Evolutionary conservation across 2,329 filamentous ascomycete genomes (phyloP), one percentile per base, ranked within the genome.

Genomic region (Dryadomyces quercus-mongolicae): DNA sequence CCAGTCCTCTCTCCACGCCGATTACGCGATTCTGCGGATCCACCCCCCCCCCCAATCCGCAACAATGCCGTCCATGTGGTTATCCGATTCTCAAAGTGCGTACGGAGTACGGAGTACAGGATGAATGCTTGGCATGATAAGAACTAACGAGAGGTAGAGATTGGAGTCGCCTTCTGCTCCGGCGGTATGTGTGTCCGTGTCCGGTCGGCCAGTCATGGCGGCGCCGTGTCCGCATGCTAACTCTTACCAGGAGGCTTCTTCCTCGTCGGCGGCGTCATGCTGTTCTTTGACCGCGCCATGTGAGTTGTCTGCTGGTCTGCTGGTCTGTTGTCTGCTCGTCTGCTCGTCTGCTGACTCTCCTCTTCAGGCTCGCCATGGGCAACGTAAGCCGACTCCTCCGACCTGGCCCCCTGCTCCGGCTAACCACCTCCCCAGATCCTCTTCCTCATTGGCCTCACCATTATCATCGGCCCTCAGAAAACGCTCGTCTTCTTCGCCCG

Each of bases 241-340:
- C 16, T 34, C 25, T 18, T 15, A 8, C 15, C 20, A 95, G 92
- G 92, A 69, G 89, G 87, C 61, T 85, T 97, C 75, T 98, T 98
- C 77, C 81, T 98, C 55, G 80, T 96, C 66, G 88, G 89, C 66
- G 93, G 93, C 57, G 88, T 98, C 10, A 78, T 98, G 71, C 81
- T 98, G 71, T 97, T 98, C 75, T 98, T 98, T 74, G 93, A 98
- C 72, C 83, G 93, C 60, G 88, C 93, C 65, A 91, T 97, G 88
- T 92, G 75, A 65, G 84, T 75, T 20, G 5, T 25, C 40, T 31
- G 2, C 18, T 7, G 12, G 8, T 13, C 5, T 42, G 20, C 16
- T 3, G n/a, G n/a, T n/a, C n/a, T n/a, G n/a, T n/a, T n/a, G n/a
- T n/a, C n/a, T n/a, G n/a, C n/a, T 25, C 42, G 25, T 1, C 16